Conservation (phyloP, 148 eudicot genomes). For the Tetragonia tetragonoides region DNA sequence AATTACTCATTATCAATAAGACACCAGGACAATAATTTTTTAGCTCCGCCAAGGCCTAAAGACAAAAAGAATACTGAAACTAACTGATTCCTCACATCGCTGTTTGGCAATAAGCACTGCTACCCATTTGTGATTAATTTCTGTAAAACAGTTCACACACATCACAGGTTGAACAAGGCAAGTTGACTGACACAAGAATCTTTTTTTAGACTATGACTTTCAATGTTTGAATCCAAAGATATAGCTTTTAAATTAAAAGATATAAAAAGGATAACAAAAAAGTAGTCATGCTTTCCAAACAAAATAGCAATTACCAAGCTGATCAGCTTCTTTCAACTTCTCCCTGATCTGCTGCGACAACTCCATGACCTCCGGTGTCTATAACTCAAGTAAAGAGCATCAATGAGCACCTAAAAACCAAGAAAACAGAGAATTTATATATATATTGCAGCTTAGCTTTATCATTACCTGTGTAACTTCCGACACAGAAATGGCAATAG, state of each 20-base stretch:
- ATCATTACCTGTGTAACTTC: constrained; percentile 79
- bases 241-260: too few species aligned
- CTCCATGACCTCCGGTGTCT: constrained; percentile 78
- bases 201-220: not conserved
- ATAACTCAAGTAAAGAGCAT: constrained; percentile 14
- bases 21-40: not conserved
- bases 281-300: not conserved
- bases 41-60: not conserved
- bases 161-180: not conserved
- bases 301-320: constrained; percentile 47
- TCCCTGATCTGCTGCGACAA: constrained; percentile 77
- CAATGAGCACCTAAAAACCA: not conserved
- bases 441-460: not conserved
- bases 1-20: not conserved
- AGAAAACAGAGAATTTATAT: not conserved
- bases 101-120: not conserved
- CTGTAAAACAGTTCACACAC: not conserved
- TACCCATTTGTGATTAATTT: not conserved
- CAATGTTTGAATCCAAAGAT: not conserved
- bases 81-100: not conserved
- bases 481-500: constrained; percentile 87
- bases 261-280: not conserved
- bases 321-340: constrained; percentile 80
- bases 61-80: too few species aligned
- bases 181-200: not conserved